A percentile compares a stretch with the other conserved stretches of the same genome.
phyloP scores from a whole-genome alignment of 2,329 filamentous ascomycete species.

The Hirsutella rhossiliensis region DNA sequence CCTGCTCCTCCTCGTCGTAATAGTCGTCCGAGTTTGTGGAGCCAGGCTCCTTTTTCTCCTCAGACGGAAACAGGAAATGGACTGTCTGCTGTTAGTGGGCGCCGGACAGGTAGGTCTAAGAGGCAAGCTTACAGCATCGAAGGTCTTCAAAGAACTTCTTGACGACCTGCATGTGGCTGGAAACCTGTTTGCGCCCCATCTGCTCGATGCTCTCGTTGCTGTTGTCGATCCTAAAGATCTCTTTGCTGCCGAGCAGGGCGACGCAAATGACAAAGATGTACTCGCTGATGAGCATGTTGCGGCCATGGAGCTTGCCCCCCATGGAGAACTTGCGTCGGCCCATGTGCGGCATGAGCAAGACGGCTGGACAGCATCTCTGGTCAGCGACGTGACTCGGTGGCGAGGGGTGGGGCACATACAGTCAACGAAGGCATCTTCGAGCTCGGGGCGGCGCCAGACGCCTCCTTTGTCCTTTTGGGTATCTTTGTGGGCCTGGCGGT shows the following conservation, averaged over 20 bases:
- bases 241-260: conserved; percentile 26
- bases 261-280: conserved; percentile 42
- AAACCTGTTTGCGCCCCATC: conserved; percentile 52
- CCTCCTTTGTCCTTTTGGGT: conserved; percentile 48
- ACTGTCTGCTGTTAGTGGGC: conserved; percentile 21
- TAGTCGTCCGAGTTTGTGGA: conserved; percentile 50
- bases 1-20: conserved; percentile 29
- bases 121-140: conserved; percentile 43
- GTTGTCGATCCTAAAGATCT: conserved; percentile 30
- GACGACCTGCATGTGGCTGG: conserved; percentile 59
- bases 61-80: conserved; percentile 47
- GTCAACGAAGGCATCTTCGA: conserved; percentile 57
- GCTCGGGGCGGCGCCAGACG: conserved; percentile 36
- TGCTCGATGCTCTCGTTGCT: conserved; percentile 31
- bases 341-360: conserved; percentile 54
- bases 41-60: conserved; percentile 42
- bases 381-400: conserved; percentile 6
- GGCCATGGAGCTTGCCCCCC: conserved; percentile 49
- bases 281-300: conserved; percentile 59
- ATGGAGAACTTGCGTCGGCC: conserved; percentile 55
- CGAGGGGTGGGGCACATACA: conserved; percentile 30
- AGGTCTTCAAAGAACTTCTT: conserved; percentile 54
- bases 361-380: conserved; percentile 28
- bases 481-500: conserved; percentile 52
- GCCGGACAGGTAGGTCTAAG: background rate